Base-by-base conservation (phyloP, 345 rosid genomes). In the Raphanus sativus region DNA sequence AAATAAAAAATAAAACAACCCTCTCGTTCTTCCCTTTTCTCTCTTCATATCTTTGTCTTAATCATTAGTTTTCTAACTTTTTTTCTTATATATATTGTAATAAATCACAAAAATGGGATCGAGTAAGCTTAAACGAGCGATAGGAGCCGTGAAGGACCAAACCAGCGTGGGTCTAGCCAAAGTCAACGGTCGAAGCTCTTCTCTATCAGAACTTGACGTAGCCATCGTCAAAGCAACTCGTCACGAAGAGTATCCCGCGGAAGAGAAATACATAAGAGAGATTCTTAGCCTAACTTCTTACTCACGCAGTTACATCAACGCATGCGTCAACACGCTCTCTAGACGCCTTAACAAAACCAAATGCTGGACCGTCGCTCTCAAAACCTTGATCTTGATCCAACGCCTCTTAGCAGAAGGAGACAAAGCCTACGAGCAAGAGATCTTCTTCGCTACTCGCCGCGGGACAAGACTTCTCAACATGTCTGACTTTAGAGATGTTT, bases 151-250 rank as follows among this genome's bases (percentile, higher is more conserved):
- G 15, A 94, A 94, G 83, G 98, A 94, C 84, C 88, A 83, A 69
- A 92, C 97, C 7, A 94, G 95, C 89, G 91, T 94, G 12, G 78
- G 99, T 15, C 82, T 94, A 7, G 97, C 98, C 26, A 94, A 87
- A 84, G 96, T 90, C 9, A 85, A 89, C 0, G 86, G 90, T 4
- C 86, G 80, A 79, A 90, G 92, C 84, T 75, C 86, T 76, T 86
- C 89, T 1, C 40, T 86, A 6, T 81, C 97, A 0, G 97, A 92
- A 71, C 89, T 92, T 0, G 97, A 90, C 30, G 89, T 94, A 0
- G 97, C 98, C 45, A 89, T 94, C 11, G 90, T 94, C 4, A 94
- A 92, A 81, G 97, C 97, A 21, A 94, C 98, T 4, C 80, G 97
- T 52, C 98, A 94, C 54, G 96, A 90, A 70, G 97, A 89, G 67